Evolutionary conservation across 2,329 filamentous ascomycete species (phyloP).

Genomic region (Neurospora sp.): DNA sequence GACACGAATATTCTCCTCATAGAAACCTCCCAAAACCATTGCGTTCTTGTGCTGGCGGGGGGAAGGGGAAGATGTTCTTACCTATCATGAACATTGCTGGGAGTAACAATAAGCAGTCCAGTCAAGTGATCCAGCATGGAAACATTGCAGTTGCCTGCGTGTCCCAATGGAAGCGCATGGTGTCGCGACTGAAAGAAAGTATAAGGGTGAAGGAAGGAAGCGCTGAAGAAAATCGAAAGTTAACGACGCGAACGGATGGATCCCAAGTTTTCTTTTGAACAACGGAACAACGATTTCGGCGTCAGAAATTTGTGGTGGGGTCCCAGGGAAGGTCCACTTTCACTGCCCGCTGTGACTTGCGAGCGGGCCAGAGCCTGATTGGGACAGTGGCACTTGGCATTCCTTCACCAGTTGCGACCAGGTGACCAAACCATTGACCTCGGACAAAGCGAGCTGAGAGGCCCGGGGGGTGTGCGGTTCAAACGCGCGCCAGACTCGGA

Average conservation of each 20-base stretch:
- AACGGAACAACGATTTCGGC: not conserved
- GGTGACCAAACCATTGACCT: not conserved
- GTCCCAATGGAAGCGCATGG: not conserved
- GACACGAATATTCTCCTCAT: slow-evolving; percentile 48
- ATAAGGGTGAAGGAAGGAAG: not conserved
- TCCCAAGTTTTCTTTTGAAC: not conserved
- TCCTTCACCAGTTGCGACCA: not conserved
- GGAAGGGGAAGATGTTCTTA: slow-evolving; percentile 11
- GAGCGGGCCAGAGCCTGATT: not conserved
- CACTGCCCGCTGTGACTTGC: not conserved
- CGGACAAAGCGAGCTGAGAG: not conserved
- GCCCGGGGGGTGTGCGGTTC: not conserved
- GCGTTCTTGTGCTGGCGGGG: slow-evolving; percentile 2
- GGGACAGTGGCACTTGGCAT: not conserved
- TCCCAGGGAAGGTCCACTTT: not conserved
- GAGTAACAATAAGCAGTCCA: not conserved
- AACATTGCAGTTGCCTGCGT: not conserved
- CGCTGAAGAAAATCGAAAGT: not conserved
- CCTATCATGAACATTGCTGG: slow-evolving; percentile 2
- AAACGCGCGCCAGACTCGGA: not conserved
- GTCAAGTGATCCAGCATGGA: not conserved
- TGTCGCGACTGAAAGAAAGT: not conserved
- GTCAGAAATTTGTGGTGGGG: not conserved
- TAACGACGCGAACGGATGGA: not conserved
- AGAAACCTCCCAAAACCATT: slow-evolving; percentile 3